A percentile compares a stretch with the other conserved stretches of the same genome.
These are phyloP conservation scores for Fusarium succisae DNA, from an alignment of 2,329 filamentous ascomycete genomes.

Conservation along the genomic window DNA sequence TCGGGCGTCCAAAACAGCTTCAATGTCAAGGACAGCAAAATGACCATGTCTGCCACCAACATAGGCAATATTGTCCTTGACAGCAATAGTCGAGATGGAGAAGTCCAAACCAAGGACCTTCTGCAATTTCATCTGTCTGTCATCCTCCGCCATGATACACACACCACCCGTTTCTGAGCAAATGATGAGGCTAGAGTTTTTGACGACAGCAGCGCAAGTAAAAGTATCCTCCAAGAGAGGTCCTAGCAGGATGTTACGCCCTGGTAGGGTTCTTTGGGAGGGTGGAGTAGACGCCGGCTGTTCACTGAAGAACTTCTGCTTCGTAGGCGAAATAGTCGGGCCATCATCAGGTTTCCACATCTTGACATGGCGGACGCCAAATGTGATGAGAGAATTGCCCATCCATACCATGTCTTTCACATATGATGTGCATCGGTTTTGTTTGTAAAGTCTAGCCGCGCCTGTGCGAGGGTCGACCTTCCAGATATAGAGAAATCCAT, in stretches of 20 bases:
- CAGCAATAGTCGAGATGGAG: conserved; percentile 71
- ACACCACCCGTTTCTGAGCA: conserved; percentile 90
- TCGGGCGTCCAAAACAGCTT: conserved; percentile 57
- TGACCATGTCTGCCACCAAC: conserved; percentile 74
- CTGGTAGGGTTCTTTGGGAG: conserved; percentile 73
- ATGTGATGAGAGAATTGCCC: conserved; percentile 82
- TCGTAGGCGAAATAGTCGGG: conserved; percentile 68
- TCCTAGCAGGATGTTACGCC: conserved; percentile 88
- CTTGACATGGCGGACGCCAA: conserved; percentile 92
- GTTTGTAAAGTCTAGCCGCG: conserved; percentile 79
- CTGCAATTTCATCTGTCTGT: conserved; percentile 74
- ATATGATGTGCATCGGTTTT: conserved; percentile 90
- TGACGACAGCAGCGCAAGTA: conserved; percentile 75
- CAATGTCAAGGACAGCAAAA: conserved; percentile 63
- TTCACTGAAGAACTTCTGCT: conserved; percentile 64
- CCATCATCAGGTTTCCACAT: conserved; percentile 86
- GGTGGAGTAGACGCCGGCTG: conserved; percentile 44
- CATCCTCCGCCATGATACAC: conserved; percentile 85
- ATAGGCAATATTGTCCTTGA: conserved; percentile 68
- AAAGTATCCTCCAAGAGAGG: conserved; percentile 85
- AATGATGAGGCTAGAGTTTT: conserved; percentile 78
- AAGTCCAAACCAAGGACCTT: conserved; percentile 75
- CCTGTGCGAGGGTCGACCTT: conserved; percentile 84
- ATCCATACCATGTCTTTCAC: conserved; percentile 92
- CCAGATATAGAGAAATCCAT: conserved; percentile 95